Evolutionary conservation across 2,329 filamentous ascomycete genomes (phyloP), one percentile per base, ranked within the genome.

Genomic region (Pezizomycotina sp.): DNA sequence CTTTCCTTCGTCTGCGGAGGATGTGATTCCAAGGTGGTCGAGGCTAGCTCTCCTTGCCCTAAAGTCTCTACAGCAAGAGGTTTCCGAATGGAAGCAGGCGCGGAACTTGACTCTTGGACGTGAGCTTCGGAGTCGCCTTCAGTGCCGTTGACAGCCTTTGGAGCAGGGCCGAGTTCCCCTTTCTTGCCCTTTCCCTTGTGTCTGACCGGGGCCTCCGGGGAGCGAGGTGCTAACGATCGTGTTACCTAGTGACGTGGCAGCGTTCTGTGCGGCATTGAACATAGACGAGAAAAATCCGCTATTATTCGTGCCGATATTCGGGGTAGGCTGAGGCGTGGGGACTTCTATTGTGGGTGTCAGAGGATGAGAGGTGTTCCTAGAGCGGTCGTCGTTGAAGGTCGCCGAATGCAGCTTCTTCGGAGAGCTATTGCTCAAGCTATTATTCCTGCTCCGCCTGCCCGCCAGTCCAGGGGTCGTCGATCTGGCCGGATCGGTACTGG

Each of bases 231-330:
- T 63, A 23, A 51, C 44, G 19, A 66, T 60, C 21, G 58, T 62
- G 54, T 73, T 84, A 31, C 71, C 70, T 29, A 93, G 75, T 30
- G 71, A 74, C 47, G 63, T 82, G 9, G 84, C 83, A 27, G 86
- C 86, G 66, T 77, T 93, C 57, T 95, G 86, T 12, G 89, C 89
- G 28, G 77, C 86, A 25, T 82, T 86, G 47, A 98, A 72, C 53
- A 98, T 79, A 16, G 80, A 84, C 4, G 82, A 92, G 59, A 98
- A 95, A 61, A 98, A 95, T 1, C 83, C 75, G 23, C 59, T 57
- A 20, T 58, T 60, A 24, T 56, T 63, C 36, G 69, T 66, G 19
- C 68, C 62, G 21, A 71, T 52, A 49, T 68, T 64, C 43, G 70
- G 72, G n/a, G 62, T 54, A 37, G 56, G 50, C 47, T 63, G 33